Conservation (phyloP, 495 filamentous ascomycete species). For the Sphaerosporella brunnea region DNA sequence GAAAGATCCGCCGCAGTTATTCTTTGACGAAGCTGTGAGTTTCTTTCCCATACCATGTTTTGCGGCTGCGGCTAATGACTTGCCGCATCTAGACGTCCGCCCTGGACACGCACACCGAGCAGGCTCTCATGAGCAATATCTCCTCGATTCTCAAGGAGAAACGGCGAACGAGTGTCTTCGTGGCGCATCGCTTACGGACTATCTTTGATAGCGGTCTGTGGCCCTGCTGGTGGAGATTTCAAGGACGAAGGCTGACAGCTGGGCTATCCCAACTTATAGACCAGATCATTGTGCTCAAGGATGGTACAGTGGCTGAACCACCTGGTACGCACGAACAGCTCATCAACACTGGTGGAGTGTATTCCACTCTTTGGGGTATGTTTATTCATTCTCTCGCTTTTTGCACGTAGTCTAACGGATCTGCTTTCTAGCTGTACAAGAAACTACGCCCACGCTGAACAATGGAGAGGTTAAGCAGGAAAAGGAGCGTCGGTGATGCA, state of each 20-base stretch:
- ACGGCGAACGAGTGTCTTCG: conserved; percentile 74
- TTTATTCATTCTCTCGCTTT: neutral
- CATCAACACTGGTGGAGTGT: conserved; percentile 62
- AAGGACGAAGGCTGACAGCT: neutral
- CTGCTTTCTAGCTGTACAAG: conserved; percentile 3
- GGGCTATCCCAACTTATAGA: no score
- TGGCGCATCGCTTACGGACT: conserved; percentile 79
- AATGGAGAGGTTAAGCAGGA: no score
- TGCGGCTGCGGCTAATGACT: neutral
- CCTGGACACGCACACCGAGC: conserved; percentile 89
- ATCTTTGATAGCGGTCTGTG: conserved; percentile 76
- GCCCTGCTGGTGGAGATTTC: neutral
- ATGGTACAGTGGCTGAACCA: conserved; percentile 64
- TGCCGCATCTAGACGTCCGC: conserved; percentile 49
- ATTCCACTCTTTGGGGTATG: conserved; percentile 65
- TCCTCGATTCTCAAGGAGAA: conserved; percentile 86
- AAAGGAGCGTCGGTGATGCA: no score
- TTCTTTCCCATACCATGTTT: neutral
- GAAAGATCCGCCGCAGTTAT: conserved; percentile 81
- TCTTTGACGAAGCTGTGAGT: conserved; percentile 84
- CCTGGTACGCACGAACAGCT: conserved; percentile 67
- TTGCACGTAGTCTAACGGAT: neutral
- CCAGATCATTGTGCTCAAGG: conserved; percentile 69
- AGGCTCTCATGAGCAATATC: conserved; percentile 78
- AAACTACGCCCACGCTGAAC: conserved; percentile 28